Percentiles rank a stretch among this genome's conserved stretches.
These are phyloP conservation scores for Casuarina glauca DNA, from an alignment of 306 rosid species.

Conservation along the genomic window DNA sequence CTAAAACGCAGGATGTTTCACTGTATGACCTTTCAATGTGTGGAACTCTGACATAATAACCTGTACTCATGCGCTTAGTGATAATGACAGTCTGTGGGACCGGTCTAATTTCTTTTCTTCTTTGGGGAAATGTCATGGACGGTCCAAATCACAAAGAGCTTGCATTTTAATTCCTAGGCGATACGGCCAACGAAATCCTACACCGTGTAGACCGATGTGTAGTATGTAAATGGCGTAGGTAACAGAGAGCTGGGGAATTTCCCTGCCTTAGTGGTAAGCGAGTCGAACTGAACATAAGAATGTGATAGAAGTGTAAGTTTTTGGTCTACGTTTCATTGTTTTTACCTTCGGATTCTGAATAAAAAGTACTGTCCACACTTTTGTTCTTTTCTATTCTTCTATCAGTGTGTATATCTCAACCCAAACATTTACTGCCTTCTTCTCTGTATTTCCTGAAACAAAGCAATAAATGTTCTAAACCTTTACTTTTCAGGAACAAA, in stretches of 20 bases:
- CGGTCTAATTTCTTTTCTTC: neutral
- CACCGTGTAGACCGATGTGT: slow-evolving; percentile 71
- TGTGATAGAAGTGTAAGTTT: too few species aligned
- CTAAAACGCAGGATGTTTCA: neutral
- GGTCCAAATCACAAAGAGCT: slow-evolving; percentile 86
- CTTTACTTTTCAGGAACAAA: too few species aligned
- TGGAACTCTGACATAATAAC: neutral
- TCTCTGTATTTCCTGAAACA: too few species aligned
- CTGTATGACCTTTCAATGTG: neutral
- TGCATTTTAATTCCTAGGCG: slow-evolving; percentile 91
- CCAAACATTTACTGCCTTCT: too few species aligned
- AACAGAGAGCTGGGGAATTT: slow-evolving; percentile 57
- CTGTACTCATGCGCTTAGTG: neutral
- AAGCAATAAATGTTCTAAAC: too few species aligned
- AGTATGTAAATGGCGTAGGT: slow-evolving; percentile 81
- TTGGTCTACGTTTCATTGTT: too few species aligned
- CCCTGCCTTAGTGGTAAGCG: too few species aligned
- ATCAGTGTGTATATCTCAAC: too few species aligned
- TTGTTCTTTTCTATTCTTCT: too few species aligned
- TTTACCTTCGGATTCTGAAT: too few species aligned
- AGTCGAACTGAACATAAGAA: too few species aligned
- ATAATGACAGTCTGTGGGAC: neutral
- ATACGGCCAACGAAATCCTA: slow-evolving; percentile 87
- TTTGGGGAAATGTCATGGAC: slow-evolving; percentile 81
- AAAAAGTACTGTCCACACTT: too few species aligned